Percentiles rank a stretch among this genome's conserved stretches.
phyloP scores from a whole-genome alignment of 371 early-diverging fungal genomes.

The Mortierella sp. region DNA sequence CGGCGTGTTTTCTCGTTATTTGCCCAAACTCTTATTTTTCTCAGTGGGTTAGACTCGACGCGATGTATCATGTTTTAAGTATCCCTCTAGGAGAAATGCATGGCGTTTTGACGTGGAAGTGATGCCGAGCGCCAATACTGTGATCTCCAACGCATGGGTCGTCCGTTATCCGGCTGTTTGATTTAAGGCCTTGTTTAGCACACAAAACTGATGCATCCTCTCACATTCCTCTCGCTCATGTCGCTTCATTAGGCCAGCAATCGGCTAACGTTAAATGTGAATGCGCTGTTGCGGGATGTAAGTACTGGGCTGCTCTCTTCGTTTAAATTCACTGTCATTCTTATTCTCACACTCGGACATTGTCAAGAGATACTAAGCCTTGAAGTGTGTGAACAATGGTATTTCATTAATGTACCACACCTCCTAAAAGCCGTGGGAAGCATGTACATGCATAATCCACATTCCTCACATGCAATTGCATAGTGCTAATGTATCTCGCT shows the following conservation, averaged over 20 bases:
- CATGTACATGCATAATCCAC: not conserved
- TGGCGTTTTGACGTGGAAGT: too few relatives aligned
- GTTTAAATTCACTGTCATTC: not conserved
- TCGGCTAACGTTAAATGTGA: conserved; percentile 25
- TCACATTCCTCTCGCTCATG: not conserved
- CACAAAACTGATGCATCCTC: not conserved
- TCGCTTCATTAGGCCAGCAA: conserved; percentile 25
- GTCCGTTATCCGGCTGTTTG: not conserved
- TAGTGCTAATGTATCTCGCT: too few relatives aligned
- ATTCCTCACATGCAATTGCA: not conserved
- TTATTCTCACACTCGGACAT: not conserved
- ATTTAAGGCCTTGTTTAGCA: not conserved
- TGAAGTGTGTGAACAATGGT: too few relatives aligned
- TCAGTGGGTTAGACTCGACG: not conserved
- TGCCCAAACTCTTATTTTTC: not conserved
- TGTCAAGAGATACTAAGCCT: not conserved
- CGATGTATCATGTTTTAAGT: too few relatives aligned
- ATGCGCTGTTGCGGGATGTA: conserved; percentile 35
- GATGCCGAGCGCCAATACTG: too few relatives aligned
- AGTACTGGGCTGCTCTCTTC: not conserved
- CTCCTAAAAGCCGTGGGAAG: too few relatives aligned
- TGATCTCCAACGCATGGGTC: not conserved
- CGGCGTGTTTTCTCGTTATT: not conserved
- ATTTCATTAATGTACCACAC: too few relatives aligned
- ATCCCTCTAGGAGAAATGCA: too few relatives aligned